Percentiles rank a stretch among this genome's conserved stretches.
Conservation (phyloP, 371 early-diverging fungal species). For the Mortierella sp. region DNA sequence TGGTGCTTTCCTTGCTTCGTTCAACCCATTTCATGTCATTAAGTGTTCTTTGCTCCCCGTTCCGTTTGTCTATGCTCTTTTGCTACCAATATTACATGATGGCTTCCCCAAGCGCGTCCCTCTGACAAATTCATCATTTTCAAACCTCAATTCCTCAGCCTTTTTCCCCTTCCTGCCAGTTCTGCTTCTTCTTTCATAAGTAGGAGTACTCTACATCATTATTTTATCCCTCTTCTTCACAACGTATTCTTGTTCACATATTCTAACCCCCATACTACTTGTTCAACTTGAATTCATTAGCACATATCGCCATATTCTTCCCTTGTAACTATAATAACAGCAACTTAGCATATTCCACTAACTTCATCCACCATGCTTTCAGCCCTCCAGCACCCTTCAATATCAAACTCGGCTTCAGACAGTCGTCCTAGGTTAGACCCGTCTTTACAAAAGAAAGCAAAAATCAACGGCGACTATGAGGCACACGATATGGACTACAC, state of each 20-base stretch:
- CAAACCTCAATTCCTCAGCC: not conserved
- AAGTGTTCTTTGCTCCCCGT: constrained; percentile 18
- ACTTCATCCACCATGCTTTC: constrained; percentile 26
- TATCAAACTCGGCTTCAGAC: constrained; percentile 23
- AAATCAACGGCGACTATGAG: not conserved
- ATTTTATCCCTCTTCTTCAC: not conserved
- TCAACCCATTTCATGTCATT: constrained; percentile 31
- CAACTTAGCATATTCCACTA: not conserved
- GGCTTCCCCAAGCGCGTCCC: constrained; percentile 1
- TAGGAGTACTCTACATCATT: not conserved
- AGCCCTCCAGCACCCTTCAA: constrained; percentile 30
- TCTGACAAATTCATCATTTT: not conserved
- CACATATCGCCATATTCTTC: not conserved
- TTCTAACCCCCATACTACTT: not conserved
- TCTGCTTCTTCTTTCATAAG: not conserved
- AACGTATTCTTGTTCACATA: not conserved
- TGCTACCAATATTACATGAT: constrained; percentile 4
- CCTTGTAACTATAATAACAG: not conserved
- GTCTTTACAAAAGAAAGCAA: constrained; percentile 15
- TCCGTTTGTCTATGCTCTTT: constrained; percentile 4
- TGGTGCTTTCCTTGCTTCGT: not conserved
- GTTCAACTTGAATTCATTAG: not conserved
- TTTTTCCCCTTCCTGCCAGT: not conserved
- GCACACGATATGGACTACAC: constrained; percentile 17
- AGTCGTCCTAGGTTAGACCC: not conserved